Conservation (phyloP, 305 asterid species). For the Striga hermonthica region DNA sequence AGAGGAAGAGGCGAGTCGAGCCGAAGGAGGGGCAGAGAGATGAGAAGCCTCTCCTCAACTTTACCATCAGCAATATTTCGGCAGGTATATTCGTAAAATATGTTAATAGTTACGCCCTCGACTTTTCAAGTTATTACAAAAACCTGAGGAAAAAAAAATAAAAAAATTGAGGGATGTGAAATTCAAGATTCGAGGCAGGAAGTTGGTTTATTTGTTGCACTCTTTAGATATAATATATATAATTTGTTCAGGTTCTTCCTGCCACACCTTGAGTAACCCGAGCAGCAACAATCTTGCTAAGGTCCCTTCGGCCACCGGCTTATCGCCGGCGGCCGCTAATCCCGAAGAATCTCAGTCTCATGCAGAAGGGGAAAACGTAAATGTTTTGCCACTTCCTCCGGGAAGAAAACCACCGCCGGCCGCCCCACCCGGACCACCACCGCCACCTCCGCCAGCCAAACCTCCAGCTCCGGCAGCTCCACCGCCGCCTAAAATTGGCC, state of each 20-base stretch:
- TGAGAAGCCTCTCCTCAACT: conserved; percentile 67
- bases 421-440: conserved; percentile 31
- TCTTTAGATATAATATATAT: conserved; percentile 21
- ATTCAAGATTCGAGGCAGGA: too few relatives aligned
- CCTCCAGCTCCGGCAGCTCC: conserved; percentile 67
- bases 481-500: conserved; percentile 64
- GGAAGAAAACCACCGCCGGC: conserved; percentile 40
- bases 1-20: conserved; percentile 36
- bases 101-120: not conserved
- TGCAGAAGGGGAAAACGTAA: conserved; percentile 32
- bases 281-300: conserved; percentile 31
- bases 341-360: conserved; percentile 34
- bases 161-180: too few relatives aligned
- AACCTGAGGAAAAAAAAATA: too few relatives aligned
- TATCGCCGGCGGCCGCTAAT: conserved; percentile 24
- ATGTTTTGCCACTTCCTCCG: conserved; percentile 63
- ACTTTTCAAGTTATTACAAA: too few relatives aligned
- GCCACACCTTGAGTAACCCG: conserved; percentile 33
- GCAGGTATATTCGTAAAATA: conserved; percentile 40
- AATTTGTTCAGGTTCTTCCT: conserved; percentile 44
- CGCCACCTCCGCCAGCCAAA: conserved; percentile 67
- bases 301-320: conserved; percentile 33
- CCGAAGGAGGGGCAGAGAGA: conserved; percentile 49
- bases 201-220: not conserved
- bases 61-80: conserved; percentile 43